Evolutionary conservation across 495 filamentous ascomycete genomes (phyloP).

Genomic region (Margaritispora aquatica): DNA sequence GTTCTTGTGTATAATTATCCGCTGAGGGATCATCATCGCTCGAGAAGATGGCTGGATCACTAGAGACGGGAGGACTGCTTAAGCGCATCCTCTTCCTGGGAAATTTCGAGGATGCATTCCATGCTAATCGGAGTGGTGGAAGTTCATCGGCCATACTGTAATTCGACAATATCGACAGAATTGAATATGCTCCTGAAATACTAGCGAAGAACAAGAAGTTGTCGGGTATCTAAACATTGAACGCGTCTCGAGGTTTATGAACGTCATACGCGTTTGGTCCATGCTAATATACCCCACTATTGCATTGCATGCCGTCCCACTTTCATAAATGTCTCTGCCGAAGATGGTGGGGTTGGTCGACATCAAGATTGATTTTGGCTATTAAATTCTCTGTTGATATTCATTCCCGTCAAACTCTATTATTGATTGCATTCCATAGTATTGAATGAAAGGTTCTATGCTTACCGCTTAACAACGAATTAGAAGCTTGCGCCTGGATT

Average conservation of each 20-base stretch:
- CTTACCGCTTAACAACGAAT: too few relatives aligned
- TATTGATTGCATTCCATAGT: too few relatives aligned
- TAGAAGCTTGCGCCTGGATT: too few relatives aligned
- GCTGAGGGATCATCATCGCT: conserved; percentile 69
- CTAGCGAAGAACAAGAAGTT: not conserved
- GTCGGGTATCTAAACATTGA: not conserved
- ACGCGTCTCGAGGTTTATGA: not conserved
- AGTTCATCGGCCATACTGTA: conserved; percentile 3
- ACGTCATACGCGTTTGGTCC: not conserved
- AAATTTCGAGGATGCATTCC: not conserved
- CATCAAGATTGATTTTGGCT: too few relatives aligned
- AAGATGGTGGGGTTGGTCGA: too few relatives aligned
- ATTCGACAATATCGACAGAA: not conserved
- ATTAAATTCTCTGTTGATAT: too few relatives aligned
- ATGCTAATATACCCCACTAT: not conserved
- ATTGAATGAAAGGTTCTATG: too few relatives aligned
- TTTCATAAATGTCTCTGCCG: too few relatives aligned
- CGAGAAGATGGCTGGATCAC: conserved; percentile 71
- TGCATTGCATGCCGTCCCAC: too few relatives aligned
- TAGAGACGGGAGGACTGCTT: conserved; percentile 42
- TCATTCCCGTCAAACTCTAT: too few relatives aligned
- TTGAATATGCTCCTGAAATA: not conserved
- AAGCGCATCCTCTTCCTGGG: conserved; percentile 38
- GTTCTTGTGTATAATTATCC: conserved; percentile 58
- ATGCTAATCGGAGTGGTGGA: not conserved